A percentile compares a stretch with the other conserved stretches of the same genome.
Evolutionary conservation across 2,329 filamentous ascomycete genomes (phyloP).

Genomic region (Orbilia oligospora): DNA sequence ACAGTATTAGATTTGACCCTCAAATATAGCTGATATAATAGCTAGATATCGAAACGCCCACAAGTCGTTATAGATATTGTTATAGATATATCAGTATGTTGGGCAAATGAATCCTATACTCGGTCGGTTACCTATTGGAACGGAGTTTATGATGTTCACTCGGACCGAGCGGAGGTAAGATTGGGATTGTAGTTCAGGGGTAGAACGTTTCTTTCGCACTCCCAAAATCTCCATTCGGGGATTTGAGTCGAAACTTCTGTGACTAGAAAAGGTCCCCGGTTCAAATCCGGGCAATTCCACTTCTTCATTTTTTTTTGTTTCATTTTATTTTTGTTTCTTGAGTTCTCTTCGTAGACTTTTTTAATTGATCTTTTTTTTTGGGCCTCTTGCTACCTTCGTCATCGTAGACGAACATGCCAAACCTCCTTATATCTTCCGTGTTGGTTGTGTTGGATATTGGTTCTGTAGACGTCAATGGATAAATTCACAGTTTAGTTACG

Average conservation of each 20-base stretch:
- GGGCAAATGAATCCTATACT: constrained; percentile 10
- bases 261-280: constrained; percentile 60
- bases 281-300: constrained; percentile 60
- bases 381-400: too few species aligned
- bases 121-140: neutral
- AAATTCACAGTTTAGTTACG: neutral
- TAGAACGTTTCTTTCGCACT: constrained; percentile 62
- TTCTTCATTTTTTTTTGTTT: constrained; percentile 28
- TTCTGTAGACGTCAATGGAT: neutral
- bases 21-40: too few species aligned
- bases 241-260: constrained; percentile 53
- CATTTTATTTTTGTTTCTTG: neutral
- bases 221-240: constrained; percentile 15
- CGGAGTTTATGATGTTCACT: neutral
- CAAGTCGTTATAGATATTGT: neutral
- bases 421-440: neutral
- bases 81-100: too few species aligned
- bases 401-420: neutral
- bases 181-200: constrained; percentile 61
- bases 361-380: constrained; percentile 1
- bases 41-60: neutral
- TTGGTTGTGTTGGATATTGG: constrained; percentile 20
- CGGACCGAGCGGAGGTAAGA: neutral
- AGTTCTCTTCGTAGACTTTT: constrained; percentile 1
- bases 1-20: neutral